Percentiles rank a stretch among this genome's conserved stretches.
phyloP scores from a whole-genome alignment of 2,329 filamentous ascomycete genomes.

The Ampelomyces quisqualis region DNA sequence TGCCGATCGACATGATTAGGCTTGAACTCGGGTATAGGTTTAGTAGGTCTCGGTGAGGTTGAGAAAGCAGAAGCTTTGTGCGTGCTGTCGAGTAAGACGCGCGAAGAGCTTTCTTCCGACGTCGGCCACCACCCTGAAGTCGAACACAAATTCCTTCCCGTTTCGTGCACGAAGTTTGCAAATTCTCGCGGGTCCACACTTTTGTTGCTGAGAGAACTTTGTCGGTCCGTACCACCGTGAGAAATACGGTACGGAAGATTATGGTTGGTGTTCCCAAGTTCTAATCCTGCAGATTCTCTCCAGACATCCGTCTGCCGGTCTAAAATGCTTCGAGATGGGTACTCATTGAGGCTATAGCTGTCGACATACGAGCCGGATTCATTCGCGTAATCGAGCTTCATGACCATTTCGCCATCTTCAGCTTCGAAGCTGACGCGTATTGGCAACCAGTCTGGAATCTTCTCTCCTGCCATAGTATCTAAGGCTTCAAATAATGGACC shows the following conservation, averaged over 20 bases:
- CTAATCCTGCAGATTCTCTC: not conserved
- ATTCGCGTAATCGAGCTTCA: slow-evolving; percentile 32
- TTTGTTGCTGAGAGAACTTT: not conserved
- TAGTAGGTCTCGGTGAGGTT: not conserved
- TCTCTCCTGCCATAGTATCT: slow-evolving; percentile 27
- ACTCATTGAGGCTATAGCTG: slow-evolving; percentile 9
- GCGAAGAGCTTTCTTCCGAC: slow-evolving; percentile 3
- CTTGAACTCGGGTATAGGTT: not conserved
- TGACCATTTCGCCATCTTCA: slow-evolving; percentile 33
- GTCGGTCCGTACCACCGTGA: not conserved
- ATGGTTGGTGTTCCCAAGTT: not conserved
- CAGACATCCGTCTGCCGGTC: not conserved
- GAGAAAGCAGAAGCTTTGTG: slow-evolving; percentile 11
- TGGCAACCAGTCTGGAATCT: slow-evolving; percentile 34
- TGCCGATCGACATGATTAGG: slow-evolving; percentile 1
- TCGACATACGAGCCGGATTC: slow-evolving; percentile 12
- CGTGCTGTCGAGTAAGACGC: slow-evolving; percentile 6
- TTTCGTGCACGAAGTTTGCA: slow-evolving; percentile 17
- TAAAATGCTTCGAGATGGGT: slow-evolving; percentile 1
- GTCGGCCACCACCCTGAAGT: slow-evolving; percentile 26
- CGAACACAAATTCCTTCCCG: slow-evolving; percentile 23
- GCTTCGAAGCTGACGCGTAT: slow-evolving; percentile 28
- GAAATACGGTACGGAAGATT: not conserved
- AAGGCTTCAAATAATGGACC: slow-evolving; percentile 22
- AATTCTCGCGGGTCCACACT: slow-evolving; percentile 5